Evolutionary conservation across 2,329 filamentous ascomycete genomes (phyloP).

Genomic region (Didymella pinodella): DNA sequence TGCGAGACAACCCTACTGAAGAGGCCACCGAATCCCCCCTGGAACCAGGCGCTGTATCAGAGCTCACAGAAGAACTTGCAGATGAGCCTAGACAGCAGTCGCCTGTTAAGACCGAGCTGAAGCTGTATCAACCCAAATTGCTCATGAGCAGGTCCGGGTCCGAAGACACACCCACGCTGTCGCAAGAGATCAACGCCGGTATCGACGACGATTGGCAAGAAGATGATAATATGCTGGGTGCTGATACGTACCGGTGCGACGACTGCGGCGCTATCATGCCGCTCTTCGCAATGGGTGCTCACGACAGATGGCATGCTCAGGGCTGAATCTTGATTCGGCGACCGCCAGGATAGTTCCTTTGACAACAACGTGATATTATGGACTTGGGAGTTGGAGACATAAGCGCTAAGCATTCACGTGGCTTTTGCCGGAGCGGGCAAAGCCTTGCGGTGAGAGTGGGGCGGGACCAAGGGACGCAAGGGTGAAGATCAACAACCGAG

Average conservation of each 20-base stretch:
- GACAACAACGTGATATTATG: constrained; percentile 5
- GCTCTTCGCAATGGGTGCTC: constrained; percentile 65
- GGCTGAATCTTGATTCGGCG: constrained; percentile 14
- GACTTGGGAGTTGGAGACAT: not conserved
- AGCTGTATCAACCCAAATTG: not conserved
- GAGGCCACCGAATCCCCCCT: constrained; percentile 35
- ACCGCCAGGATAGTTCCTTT: constrained; percentile 22
- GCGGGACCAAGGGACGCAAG: not conserved
- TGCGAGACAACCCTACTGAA: not conserved
- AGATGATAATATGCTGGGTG: constrained; percentile 45
- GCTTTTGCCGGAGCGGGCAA: not conserved
- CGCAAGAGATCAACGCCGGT: constrained; percentile 30
- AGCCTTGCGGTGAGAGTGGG: constrained; percentile 7
- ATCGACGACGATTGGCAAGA: constrained; percentile 37
- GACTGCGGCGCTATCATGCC: constrained; percentile 64
- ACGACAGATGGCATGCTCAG: constrained; percentile 61
- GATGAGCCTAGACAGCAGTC: not conserved
- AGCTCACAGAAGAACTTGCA: not conserved
- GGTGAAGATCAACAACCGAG: constrained; percentile 15
- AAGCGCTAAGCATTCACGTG: constrained; percentile 10
- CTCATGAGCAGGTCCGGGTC: constrained; percentile 33
- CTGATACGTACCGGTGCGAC: constrained; percentile 52
- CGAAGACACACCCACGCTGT: constrained; percentile 43
- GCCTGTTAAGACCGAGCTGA: constrained; percentile 19
- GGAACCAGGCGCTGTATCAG: constrained; percentile 35